These are phyloP conservation scores for Gaeumannomyces sp. DNA, from an alignment of 2,329 filamentous ascomycete species.

Conservation along the genomic window DNA sequence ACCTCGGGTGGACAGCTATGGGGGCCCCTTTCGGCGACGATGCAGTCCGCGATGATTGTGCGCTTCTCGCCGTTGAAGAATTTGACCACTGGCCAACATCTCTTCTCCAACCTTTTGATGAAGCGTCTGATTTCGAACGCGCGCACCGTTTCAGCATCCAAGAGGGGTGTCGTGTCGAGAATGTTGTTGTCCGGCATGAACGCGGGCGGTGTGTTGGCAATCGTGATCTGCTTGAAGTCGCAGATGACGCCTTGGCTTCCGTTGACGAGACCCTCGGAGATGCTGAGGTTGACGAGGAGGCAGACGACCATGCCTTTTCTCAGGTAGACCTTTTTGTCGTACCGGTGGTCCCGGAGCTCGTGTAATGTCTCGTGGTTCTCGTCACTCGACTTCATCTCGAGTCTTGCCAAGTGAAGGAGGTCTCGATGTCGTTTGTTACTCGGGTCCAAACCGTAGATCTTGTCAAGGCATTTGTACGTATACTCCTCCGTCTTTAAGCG, in stretches of 20 bases:
- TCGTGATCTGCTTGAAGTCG: conserved; percentile 33
- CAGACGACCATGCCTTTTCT: conserved; percentile 44
- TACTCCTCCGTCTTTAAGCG: conserved; percentile 24
- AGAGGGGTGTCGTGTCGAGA: too few relatives aligned
- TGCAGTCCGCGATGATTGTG: conserved; percentile 46
- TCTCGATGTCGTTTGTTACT: background rate
- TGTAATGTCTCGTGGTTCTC: background rate
- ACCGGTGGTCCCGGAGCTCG: conserved; percentile 36
- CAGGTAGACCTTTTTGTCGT: conserved; percentile 34
- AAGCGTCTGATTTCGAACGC: conserved; percentile 32
- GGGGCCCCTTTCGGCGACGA: conserved; percentile 32
- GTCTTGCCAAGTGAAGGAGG: background rate
- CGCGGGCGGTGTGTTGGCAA: conserved; percentile 7
- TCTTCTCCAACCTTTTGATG: conserved; percentile 25
- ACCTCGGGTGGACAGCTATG: conserved; percentile 22
- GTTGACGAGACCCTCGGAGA: conserved; percentile 21
- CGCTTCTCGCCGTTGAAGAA: conserved; percentile 41
- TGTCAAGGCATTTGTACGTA: conserved; percentile 3
- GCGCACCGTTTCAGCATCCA: too few relatives aligned
- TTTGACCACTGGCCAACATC: conserved; percentile 43
- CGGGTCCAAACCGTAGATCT: background rate
- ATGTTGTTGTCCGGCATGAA: background rate
- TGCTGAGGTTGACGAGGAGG: conserved; percentile 42
- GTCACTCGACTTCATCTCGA: conserved; percentile 21
- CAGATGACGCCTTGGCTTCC: conserved; percentile 40